Evolutionary conservation across 2,329 filamentous ascomycete genomes (phyloP).

Genomic region (Venturia carpophila): DNA sequence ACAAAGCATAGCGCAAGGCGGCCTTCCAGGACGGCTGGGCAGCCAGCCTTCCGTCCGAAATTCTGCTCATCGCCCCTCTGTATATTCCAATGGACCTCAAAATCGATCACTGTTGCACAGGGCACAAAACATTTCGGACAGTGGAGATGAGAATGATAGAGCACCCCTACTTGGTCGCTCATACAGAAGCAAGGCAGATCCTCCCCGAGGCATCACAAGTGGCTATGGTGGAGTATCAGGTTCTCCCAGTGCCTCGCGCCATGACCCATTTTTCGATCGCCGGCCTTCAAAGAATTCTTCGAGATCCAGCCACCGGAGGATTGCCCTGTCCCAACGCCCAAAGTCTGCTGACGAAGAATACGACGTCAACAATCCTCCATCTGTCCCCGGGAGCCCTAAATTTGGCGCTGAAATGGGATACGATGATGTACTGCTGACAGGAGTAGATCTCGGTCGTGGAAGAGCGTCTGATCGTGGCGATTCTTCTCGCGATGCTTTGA

Average conservation of each 20-base stretch:
- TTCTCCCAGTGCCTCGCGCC: slow-evolving; percentile 4
- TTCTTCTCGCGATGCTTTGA: slow-evolving; percentile 38
- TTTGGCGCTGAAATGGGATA: slow-evolving; percentile 45
- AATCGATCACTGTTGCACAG: slow-evolving; percentile 20
- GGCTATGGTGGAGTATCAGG: slow-evolving; percentile 19
- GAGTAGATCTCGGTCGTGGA: slow-evolving; percentile 44
- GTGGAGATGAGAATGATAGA: slow-evolving; percentile 9
- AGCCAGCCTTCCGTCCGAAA: slow-evolving; percentile 21
- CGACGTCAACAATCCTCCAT: slow-evolving; percentile 60
- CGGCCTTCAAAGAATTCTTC: slow-evolving; percentile 27
- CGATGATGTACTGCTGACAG: slow-evolving; percentile 61
- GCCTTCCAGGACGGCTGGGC: background rate
- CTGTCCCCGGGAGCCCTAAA: slow-evolving; percentile 51
- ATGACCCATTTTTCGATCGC: slow-evolving; percentile 13
- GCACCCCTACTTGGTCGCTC: slow-evolving; percentile 16
- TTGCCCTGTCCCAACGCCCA: slow-evolving; percentile 15
- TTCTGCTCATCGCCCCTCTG: slow-evolving; percentile 20
- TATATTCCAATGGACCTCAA: slow-evolving; percentile 20
- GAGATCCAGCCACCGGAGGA: slow-evolving; percentile 26
- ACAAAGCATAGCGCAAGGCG: slow-evolving; percentile 35
- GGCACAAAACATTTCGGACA: slow-evolving; percentile 19
- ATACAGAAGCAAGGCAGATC: background rate
- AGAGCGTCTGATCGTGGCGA: slow-evolving; percentile 26
- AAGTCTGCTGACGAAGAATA: slow-evolving; percentile 34
- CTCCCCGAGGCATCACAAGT: background rate